Evolutionary conservation across 2,329 filamentous ascomycete species (phyloP).

Genomic region (Gaeumannomyces sp.): DNA sequence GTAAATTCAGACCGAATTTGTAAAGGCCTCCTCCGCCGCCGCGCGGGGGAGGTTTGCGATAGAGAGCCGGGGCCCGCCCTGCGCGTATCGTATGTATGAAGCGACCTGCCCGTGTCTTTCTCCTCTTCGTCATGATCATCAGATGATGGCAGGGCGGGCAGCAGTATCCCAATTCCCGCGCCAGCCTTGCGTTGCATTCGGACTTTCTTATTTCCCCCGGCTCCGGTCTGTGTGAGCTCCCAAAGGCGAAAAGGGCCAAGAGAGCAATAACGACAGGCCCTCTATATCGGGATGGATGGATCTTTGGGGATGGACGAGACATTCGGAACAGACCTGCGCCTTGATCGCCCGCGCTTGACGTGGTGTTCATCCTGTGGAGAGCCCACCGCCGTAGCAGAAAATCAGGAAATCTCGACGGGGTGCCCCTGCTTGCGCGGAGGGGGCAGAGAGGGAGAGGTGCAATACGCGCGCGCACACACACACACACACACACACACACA

Average conservation of each 20-base stretch:
- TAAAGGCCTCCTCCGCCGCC: no score
- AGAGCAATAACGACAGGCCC: no score
- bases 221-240: not conserved
- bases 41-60: not conserved
- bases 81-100: not conserved
- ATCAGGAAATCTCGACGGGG: not conserved
- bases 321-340: not conserved
- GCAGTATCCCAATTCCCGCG: no score
- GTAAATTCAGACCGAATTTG: not conserved
- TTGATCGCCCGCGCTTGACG: not conserved
- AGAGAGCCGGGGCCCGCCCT: not conserved
- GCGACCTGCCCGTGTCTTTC: not conserved
- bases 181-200: not conserved
- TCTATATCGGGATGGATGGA: not conserved
- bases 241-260: not conserved
- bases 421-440: not conserved
- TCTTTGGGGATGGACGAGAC: not conserved
- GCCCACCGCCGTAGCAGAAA: not conserved
- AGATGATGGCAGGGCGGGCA: no score
- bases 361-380: not conserved
- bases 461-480: not conserved
- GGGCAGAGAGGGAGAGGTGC: not conserved
- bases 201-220: not conserved
- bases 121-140: no score
- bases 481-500: no score